Base-by-base conservation (phyloP, 2,329 filamentous ascomycete genomes). In the Zopfia rhizophila region DNA sequence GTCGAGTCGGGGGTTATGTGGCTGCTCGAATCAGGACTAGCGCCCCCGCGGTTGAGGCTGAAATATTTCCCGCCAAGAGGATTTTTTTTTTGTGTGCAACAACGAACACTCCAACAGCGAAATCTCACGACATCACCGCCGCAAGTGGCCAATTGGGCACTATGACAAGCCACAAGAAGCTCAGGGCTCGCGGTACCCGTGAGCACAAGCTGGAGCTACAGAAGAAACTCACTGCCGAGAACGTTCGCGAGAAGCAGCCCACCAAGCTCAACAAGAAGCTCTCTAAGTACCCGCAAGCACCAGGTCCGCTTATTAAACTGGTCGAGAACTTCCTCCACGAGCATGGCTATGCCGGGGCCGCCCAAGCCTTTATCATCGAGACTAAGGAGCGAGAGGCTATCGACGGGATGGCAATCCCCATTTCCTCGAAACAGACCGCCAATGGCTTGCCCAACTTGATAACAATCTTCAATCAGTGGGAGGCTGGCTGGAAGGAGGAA, bases 271-370 rank as follows among this genome's bases (percentile, higher is more conserved):
- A 27, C 18, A 12, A n/a, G 11, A 42, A 33, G 24, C 27, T 33
- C 19, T 32, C 37, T 10, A 48, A 48, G 32, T 19, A 17, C 30
- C 47, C 58, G 13, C 41, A 55, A 43, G 55, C 51, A 23, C 59
- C 61, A 7, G 48, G 52, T 10, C 48, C 55, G 14, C 53, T 69
- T 7, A 48, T 73, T 41, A 61, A 63, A 37, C 65, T 72, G 21
- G 61, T 74, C 7, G 53, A 62, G 49, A 36, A 49, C 23, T 74
- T 73, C 53, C 58, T 73, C 37, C 48, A 55, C 17, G 59, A 68
- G 17, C 51, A 70, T 37, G 69, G 70, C 27, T 70, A 67, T 40
- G 53, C 56, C 10, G 56, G 61, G 16, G 60, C 69, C 13, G 69
- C 66, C 11, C 38, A 41, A 32, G 61, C 60, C 19, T 56, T 72